Evolutionary conservation across 208 protist genomes (phyloP).

Genomic region (Willaertia magna): DNA sequence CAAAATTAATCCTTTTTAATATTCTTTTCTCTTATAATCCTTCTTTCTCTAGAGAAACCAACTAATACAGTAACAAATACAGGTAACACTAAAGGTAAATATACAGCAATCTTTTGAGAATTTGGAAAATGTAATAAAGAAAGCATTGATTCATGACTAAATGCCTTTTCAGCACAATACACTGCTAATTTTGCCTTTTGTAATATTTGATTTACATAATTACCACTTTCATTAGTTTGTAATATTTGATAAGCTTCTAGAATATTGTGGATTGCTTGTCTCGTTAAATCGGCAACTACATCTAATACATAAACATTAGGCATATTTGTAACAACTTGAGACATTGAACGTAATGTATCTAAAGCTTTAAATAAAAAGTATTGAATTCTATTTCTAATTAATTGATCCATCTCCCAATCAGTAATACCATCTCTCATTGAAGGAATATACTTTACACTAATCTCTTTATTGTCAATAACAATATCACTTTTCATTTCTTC

Average conservation of each 20-base stretch:
- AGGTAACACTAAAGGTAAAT: background rate
- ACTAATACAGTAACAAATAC: background rate
- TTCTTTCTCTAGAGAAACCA: background rate
- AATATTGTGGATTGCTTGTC: background rate
- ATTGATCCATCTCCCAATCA: constrained; percentile 2
- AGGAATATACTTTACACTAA: background rate
- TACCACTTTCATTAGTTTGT: background rate
- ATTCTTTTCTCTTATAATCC: too few relatives aligned
- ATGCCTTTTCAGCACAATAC: background rate
- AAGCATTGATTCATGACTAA: background rate
- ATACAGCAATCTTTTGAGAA: background rate
- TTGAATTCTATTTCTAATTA: background rate
- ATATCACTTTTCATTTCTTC: too few relatives aligned
- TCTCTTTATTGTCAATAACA: background rate
- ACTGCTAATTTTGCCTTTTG: background rate
- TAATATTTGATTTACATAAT: background rate
- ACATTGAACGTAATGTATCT: background rate
- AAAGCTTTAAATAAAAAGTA: background rate
- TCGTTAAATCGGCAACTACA: background rate
- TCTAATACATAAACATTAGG: background rate
- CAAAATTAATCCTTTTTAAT: too few relatives aligned
- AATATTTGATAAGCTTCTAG: background rate
- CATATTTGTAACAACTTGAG: background rate
- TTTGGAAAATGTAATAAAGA: background rate
- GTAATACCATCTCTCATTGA: background rate